Evolutionary conservation across 441 rosid genomes (phyloP).

Genomic region (Rhodomyrtus psidioides): DNA sequence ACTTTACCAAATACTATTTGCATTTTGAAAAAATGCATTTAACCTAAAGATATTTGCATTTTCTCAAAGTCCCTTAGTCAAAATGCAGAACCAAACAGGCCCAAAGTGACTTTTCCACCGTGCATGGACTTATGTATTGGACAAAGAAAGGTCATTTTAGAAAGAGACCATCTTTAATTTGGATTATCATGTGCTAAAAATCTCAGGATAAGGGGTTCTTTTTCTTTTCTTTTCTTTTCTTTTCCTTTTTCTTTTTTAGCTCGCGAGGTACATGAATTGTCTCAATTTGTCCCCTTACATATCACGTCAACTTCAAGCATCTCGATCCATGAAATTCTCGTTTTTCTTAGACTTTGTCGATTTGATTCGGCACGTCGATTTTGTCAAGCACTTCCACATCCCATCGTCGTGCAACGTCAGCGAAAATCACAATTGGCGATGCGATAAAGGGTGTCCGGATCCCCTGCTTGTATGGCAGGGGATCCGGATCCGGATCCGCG

Average conservation of each 20-base stretch:
- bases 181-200: neutral
- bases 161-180: neutral
- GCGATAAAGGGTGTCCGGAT: no score
- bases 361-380: accelerated
- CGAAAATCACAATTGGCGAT: neutral
- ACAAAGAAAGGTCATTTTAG: neutral
- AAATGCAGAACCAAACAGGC: no score
- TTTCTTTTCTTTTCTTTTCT: no score
- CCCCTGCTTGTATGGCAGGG: no score
- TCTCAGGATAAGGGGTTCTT: neutral
- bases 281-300: neutral
- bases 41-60: no score
- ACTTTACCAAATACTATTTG: no score
- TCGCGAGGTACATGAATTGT: neutral
- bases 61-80: no score
- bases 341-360: no score
- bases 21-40: no score
- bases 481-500: no score
- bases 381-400: neutral
- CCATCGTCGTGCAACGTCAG: neutral
- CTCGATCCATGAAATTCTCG: neutral
- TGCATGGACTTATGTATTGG: neutral
- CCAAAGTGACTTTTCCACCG: neutral
- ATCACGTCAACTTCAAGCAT: neutral
- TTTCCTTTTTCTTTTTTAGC: neutral